Evolutionary conservation across 352 stramenopile species (phyloP).

Genomic region (Poterioochromonas sp.): DNA sequence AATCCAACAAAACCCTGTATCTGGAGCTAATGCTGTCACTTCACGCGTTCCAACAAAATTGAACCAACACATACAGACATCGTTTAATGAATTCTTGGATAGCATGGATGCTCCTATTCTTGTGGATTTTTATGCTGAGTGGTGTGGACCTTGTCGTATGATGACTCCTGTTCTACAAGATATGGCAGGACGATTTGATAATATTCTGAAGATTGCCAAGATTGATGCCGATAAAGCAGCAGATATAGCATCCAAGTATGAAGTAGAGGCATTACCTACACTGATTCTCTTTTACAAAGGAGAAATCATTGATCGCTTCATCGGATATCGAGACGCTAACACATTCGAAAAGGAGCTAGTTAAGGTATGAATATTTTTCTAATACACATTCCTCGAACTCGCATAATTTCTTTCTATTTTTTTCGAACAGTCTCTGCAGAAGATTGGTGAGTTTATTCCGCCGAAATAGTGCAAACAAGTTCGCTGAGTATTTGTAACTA

Average conservation of each 20-base stretch:
- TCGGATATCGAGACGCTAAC: not conserved
- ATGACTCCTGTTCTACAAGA: constrained; percentile 50
- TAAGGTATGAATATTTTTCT: too few relatives aligned
- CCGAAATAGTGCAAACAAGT: too few relatives aligned
- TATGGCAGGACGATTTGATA: constrained; percentile 46
- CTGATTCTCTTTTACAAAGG: constrained; percentile 50
- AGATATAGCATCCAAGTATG: constrained; percentile 41
- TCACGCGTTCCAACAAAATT: too few relatives aligned
- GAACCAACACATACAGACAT: too few relatives aligned
- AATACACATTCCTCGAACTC: too few relatives aligned
- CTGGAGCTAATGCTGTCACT: too few relatives aligned
- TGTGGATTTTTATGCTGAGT: constrained; percentile 57
- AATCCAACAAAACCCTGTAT: too few relatives aligned
- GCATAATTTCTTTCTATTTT: too few relatives aligned
- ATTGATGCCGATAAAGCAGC: constrained; percentile 54
- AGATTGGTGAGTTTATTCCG: too few relatives aligned
- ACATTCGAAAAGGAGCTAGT: not conserved
- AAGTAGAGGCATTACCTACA: constrained; percentile 51
- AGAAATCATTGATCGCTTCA: not conserved
- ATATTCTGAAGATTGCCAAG: constrained; percentile 50
- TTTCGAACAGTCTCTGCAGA: too few relatives aligned
- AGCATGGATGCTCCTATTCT: not conserved
- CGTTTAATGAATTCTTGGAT: constrained; percentile 5
- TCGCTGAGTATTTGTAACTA: too few relatives aligned
- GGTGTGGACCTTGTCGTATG: constrained; percentile 57